phyloP scores from a whole-genome alignment of 1,139 yeast genomes.

The Saccharomycopsis hybrid region DNA sequence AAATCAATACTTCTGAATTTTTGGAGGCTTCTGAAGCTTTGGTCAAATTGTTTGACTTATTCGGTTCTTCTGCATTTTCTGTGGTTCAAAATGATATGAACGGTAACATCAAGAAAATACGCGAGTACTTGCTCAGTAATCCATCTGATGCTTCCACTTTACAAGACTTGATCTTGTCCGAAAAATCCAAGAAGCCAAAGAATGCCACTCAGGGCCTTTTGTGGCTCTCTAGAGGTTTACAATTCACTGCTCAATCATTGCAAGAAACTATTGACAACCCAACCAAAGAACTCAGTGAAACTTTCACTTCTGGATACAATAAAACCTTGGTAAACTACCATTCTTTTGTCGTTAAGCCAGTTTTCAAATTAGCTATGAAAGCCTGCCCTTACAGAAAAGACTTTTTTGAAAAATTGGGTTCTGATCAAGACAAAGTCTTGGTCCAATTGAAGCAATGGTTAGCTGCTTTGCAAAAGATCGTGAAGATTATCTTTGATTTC shows the following conservation, averaged over 20 bases:
- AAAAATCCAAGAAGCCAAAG: conserved; percentile 59
- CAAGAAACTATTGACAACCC: conserved; percentile 65
- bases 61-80: conserved; percentile 79
- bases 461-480: conserved; percentile 68
- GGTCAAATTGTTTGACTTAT: conserved; percentile 73
- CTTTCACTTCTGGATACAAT: conserved; percentile 77
- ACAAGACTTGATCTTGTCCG: conserved; percentile 67
- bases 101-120: conserved; percentile 75
- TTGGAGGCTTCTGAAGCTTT: conserved; percentile 80
- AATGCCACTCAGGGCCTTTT: conserved; percentile 88
- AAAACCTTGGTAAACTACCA: conserved; percentile 79
- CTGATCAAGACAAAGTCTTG: conserved; percentile 57
- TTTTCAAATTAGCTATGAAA: conserved; percentile 90
- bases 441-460: conserved; percentile 69
- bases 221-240: conserved; percentile 82
- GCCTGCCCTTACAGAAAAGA: conserved; percentile 91
- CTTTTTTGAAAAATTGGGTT: conserved; percentile 64
- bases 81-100: conserved; percentile 86
- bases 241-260: conserved; percentile 85
- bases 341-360: conserved; percentile 74
- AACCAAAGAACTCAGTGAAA: conserved; percentile 57
- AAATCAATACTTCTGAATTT: conserved; percentile 68
- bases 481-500: conserved; percentile 65
- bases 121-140: conserved; percentile 56
- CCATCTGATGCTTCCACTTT: conserved; percentile 62